These are phyloP conservation scores for Gossypium mustelinum DNA, from an alignment of 345 rosid species.

Conservation along the genomic window DNA sequence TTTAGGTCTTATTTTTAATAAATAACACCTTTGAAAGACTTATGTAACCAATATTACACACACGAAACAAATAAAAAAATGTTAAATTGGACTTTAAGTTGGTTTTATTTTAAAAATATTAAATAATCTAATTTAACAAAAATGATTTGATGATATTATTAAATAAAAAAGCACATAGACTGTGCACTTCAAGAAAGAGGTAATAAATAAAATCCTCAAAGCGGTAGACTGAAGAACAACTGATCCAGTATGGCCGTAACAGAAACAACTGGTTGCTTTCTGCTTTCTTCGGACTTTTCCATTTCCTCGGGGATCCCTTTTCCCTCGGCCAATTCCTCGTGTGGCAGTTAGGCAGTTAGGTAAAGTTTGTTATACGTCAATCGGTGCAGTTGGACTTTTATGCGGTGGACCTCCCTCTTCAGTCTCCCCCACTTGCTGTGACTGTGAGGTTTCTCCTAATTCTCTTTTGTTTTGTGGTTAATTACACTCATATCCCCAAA, in stretches of 20 bases:
- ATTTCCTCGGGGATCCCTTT: slow-evolving; percentile 18
- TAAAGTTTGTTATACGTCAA: slow-evolving; percentile 9
- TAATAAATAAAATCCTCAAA: neutral
- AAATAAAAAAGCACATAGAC: too few species aligned
- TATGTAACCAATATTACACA: too few species aligned
- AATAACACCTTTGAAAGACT: too few species aligned
- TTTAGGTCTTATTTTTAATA: too few species aligned
- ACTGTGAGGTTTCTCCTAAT: neutral
- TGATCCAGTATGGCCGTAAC: neutral
- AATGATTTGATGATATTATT: too few species aligned
- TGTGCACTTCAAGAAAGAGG: too few species aligned
- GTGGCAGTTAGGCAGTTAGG: slow-evolving; percentile 22
- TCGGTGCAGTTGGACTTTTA: neutral
- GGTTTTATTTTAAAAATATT: too few species aligned
- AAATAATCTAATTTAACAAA: too few species aligned
- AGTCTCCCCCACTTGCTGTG: neutral
- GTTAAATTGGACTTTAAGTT: too few species aligned
- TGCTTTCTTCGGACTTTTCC: slow-evolving; percentile 2
- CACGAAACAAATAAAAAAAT: too few species aligned
- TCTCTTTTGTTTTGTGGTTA: neutral
- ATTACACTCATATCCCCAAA: too few species aligned
- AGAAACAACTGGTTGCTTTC: slow-evolving; percentile 6
- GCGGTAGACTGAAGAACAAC: neutral
- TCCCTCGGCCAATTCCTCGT: neutral
- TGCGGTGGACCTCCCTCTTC: neutral